Evolutionary conservation across 1,284 basidiomycete genomes (phyloP), one percentile per base, ranked within the genome.

Genomic region (Leccinum pachyderme): DNA sequence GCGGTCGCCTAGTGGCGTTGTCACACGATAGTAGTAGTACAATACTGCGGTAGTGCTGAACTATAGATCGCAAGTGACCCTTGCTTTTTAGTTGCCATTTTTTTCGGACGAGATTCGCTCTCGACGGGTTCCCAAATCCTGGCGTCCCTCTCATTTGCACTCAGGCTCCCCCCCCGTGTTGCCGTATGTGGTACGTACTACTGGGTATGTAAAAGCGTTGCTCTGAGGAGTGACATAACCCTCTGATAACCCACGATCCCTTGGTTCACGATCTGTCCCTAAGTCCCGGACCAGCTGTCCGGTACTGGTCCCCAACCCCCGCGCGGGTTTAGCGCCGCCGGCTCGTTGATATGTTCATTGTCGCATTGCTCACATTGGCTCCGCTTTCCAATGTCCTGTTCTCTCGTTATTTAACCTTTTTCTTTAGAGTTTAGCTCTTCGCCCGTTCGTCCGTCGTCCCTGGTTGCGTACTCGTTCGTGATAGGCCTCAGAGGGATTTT

Each of bases 301-400:
- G 37, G 37, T 39, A 39, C 11, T 39, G 18, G 18, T 39, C 37
- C n/a, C 33, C 32, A n/a, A n/a, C 15, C 33, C 43, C 33, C 47
- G 35, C 53, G 45, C 62, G 49, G 46, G 41, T 52, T 51, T 43
- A 27, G 35, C 43, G 33, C 46, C 51, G 50, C 37, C 52, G 62
- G 63, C 47, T 37, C 46, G 12, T 45, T 22, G 33, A 46, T 43
- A 28, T 39, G 37, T 31, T 5, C 29, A 31, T 31, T 31, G 29
- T 39, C 37, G 37, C 18, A 7, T 39, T 39, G 18, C 37, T 39
- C 37, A 22, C 37, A 39, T 22, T 39, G 6, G 18, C 18, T 39
- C 12, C 37, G 37, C 18, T 39, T 39, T 39, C 6, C 37, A 39
- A 22, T 39, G 37, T 39, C 37, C n/a, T 39, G 5, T 39, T 39